Evolutionary conservation across 257 asterid genomes (phyloP).

Genomic region (Solanum okadae): DNA sequence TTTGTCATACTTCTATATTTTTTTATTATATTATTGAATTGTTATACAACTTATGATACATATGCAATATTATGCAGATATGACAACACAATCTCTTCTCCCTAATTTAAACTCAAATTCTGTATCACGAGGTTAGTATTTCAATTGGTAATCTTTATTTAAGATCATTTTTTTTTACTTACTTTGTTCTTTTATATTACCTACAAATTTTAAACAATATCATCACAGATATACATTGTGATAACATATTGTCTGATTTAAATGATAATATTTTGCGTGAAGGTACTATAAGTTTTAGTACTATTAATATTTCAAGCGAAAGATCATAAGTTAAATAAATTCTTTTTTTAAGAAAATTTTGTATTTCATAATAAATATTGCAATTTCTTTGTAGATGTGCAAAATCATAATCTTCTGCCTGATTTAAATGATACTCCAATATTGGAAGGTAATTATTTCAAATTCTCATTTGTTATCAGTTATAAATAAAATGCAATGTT

Average conservation of each 20-base stretch:
- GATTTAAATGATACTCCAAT: neutral
- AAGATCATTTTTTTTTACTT: no score
- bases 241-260: neutral
- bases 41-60: no score
- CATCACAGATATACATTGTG: neutral
- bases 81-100: neutral
- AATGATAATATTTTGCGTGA: neutral
- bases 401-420: neutral
- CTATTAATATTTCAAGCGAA: neutral
- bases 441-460: neutral
- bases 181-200: neutral
- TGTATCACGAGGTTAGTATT: neutral
- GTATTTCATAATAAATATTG: neutral
- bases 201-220: neutral
- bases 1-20: neutral
- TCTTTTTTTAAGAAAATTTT: neutral
- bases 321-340: neutral
- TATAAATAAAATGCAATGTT: neutral
- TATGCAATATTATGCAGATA: neutral
- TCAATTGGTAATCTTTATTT: neutral
- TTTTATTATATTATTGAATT: neutral
- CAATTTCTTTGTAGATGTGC: neutral
- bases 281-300: neutral
- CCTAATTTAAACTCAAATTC: neutral
- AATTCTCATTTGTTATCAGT: neutral